phyloP scores from a whole-genome alignment of 371 early-diverging fungal genomes.

The Syncephalastrum racemosum region DNA sequence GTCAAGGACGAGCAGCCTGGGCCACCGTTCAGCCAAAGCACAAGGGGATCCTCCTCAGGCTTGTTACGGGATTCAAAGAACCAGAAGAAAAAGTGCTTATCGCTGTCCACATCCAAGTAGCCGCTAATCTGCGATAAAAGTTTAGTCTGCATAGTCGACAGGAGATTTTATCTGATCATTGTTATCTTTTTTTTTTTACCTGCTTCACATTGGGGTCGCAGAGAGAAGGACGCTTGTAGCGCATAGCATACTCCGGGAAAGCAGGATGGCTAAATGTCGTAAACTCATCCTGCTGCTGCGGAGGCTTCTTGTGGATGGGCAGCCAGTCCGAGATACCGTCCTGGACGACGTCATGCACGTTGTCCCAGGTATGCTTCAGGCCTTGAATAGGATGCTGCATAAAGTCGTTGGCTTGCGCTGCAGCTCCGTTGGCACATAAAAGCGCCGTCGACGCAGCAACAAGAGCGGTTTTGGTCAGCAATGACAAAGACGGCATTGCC shows the following conservation, averaged over 20 bases:
- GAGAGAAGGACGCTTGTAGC: conserved; percentile 59
- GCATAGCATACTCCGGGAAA: conserved; percentile 72
- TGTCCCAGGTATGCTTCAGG: conserved; percentile 27
- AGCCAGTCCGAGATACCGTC: conserved; percentile 14
- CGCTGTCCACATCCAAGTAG: conserved; percentile 60
- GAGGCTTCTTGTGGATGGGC: neutral
- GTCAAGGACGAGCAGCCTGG: conserved; percentile 80
- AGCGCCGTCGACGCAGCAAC: conserved; percentile 16
- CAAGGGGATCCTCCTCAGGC: conserved; percentile 73
- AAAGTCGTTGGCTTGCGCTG: conserved; percentile 10
- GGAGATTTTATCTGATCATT: neutral
- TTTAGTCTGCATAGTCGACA: neutral
- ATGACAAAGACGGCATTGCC: conserved; percentile 25
- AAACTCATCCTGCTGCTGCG: conserved; percentile 2
- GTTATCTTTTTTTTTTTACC: conserved; percentile 29
- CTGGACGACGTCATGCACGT: conserved; percentile 26
- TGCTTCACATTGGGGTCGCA: conserved; percentile 79
- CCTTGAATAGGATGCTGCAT: conserved; percentile 27
- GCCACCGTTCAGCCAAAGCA: conserved; percentile 86
- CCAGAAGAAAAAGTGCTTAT: conserved; percentile 85
- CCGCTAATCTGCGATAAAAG: conserved; percentile 33
- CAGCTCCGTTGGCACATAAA: conserved; percentile 15
- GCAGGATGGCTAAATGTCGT: conserved; percentile 50
- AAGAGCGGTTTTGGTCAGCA: conserved; percentile 24
- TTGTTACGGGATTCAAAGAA: conserved; percentile 84